Evolutionary conservation across 2,329 filamentous ascomycete species (phyloP).

Genomic region (Aspergillus uvarum): DNA sequence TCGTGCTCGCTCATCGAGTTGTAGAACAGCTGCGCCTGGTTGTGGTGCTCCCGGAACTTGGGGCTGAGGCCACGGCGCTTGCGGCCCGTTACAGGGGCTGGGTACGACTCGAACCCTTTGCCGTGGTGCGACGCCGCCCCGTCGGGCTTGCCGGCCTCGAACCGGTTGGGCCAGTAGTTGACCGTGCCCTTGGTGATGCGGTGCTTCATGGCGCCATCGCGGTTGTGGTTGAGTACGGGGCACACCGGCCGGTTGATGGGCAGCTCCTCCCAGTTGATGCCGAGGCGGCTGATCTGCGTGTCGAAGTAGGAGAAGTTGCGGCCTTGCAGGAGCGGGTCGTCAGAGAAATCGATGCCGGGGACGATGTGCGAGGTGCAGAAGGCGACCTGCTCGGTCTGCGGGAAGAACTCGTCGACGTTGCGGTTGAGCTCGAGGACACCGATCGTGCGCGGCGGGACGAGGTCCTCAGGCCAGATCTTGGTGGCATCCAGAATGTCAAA

Average conservation of each 20-base stretch:
- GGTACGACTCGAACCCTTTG: slow-evolving; percentile 64
- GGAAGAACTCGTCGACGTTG: slow-evolving; percentile 77
- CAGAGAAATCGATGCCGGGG: slow-evolving; percentile 72
- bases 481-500: slow-evolving; percentile 83
- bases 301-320: slow-evolving; percentile 64
- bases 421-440: slow-evolving; percentile 76
- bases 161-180: slow-evolving; percentile 79
- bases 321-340: slow-evolving; percentile 72
- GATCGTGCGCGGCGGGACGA: slow-evolving; percentile 72
- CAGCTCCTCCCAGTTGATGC: slow-evolving; percentile 72
- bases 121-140: slow-evolving; percentile 57
- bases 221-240: slow-evolving; percentile 72
- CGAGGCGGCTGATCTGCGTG: slow-evolving; percentile 63
- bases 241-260: slow-evolving; percentile 75
- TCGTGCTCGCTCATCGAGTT: slow-evolving; percentile 35
- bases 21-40: slow-evolving; percentile 38
- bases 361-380: slow-evolving; percentile 81
- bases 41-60: slow-evolving; percentile 46
- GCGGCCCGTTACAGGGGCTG: slow-evolving; percentile 64
- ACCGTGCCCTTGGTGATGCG: slow-evolving; percentile 69
- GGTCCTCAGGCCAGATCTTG: slow-evolving; percentile 79
- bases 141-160: slow-evolving; percentile 60
- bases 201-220: slow-evolving; percentile 71
- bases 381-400: slow-evolving; percentile 77
- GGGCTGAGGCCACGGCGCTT: slow-evolving; percentile 57